A percentile compares a stretch with the other conserved stretches of the same genome.
phyloP scores from a whole-genome alignment of 2,329 filamentous ascomycete species.

The Xylariaceae sp. region DNA sequence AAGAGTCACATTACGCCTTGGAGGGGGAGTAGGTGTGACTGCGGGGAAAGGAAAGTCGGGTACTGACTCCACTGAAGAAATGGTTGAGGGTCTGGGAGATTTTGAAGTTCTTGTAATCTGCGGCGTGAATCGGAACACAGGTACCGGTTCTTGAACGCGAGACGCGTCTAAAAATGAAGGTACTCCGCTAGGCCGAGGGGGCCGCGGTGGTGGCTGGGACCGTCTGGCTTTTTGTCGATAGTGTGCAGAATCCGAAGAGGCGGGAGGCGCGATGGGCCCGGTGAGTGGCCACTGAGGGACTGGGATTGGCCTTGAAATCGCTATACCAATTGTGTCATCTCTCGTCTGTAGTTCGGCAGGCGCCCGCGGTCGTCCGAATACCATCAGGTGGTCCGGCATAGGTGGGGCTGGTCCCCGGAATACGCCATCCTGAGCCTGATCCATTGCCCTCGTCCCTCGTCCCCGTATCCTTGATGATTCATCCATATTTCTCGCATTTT shows the following conservation, averaged over 20 bases:
- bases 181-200: constrained; percentile 56
- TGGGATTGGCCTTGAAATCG: constrained; percentile 48
- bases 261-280: constrained; percentile 28
- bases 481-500: constrained; percentile 54
- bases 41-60: constrained; percentile 54
- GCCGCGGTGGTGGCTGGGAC: constrained; percentile 52
- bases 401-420: constrained; percentile 31
- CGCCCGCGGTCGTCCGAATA: constrained; percentile 35
- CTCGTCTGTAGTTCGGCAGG: constrained; percentile 35
- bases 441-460: constrained; percentile 53
- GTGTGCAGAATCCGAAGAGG: constrained; percentile 33
- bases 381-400: constrained; percentile 31
- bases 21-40: constrained; percentile 31
- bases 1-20: constrained; percentile 49
- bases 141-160: constrained; percentile 52
- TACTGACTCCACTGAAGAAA: constrained; percentile 53
- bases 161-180: constrained; percentile 57
- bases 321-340: constrained; percentile 39
- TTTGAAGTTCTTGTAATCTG: constrained; percentile 38
- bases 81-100: constrained; percentile 49
- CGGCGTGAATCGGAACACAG: constrained; percentile 47
- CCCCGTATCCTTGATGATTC: constrained; percentile 41
- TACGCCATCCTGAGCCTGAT: constrained; percentile 45
- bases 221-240: constrained; percentile 51
- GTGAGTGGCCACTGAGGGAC: constrained; percentile 38